These are phyloP conservation scores for Cryptococcus sp. DNA, from an alignment of 1,284 basidiomycete species.

Conservation along the genomic window DNA sequence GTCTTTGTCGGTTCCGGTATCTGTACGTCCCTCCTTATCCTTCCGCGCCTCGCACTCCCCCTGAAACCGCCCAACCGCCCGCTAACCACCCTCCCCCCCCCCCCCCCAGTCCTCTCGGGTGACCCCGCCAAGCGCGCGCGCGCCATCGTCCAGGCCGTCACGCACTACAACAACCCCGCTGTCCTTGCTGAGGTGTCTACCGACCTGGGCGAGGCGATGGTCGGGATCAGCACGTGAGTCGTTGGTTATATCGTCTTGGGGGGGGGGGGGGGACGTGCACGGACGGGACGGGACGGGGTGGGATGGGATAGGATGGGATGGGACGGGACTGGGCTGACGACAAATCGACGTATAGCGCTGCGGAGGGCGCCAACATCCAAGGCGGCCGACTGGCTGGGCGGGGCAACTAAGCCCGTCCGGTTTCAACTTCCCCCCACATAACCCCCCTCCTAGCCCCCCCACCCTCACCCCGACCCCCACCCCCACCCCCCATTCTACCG, in stretches of 20 bases:
- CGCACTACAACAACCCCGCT: conserved; percentile 92
- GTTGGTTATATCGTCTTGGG: no score
- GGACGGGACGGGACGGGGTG: no score
- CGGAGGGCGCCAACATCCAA: conserved; percentile 21
- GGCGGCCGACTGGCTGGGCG: conserved; percentile 29
- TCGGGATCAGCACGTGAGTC: conserved; percentile 61
- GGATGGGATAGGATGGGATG: no score
- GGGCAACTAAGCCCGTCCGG: conserved; percentile 18
- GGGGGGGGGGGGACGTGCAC: no score
- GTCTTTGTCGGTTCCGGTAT: conserved; percentile 94
- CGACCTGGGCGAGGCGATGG: conserved; percentile 86
- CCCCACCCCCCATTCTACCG: no score
- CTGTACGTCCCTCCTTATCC: conserved; percentile 57
- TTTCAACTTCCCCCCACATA: not conserved
- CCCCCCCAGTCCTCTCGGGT: conserved; percentile 57
- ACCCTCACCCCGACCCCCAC: no score
- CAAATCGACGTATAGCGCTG: conserved; percentile 12
- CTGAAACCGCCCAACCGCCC: no score
- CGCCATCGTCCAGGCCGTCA: conserved; percentile 97
- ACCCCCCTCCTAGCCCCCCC: not conserved
- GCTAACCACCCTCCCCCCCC: no score
- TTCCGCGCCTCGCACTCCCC: not conserved
- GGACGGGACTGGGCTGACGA: not conserved
- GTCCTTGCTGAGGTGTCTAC: conserved; percentile 68
- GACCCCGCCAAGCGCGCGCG: conserved; percentile 91